Base-by-base conservation (phyloP, 2,329 filamentous ascomycete genomes). In the Fusarium sulawesiense region DNA sequence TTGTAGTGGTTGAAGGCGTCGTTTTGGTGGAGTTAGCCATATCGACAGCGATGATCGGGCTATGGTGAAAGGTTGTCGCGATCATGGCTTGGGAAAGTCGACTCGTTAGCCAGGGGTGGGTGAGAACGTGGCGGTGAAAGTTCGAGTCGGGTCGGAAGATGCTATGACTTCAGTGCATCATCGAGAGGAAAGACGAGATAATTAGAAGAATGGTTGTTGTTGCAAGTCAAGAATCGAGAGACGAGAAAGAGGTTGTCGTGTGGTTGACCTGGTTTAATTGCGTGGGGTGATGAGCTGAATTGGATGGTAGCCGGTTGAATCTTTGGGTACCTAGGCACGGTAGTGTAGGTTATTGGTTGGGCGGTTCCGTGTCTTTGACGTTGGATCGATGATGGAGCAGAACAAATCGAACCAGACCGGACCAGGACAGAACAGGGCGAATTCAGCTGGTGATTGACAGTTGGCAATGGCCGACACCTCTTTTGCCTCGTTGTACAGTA, bases 21-120 rank as follows among this genome's bases (percentile, higher is more conserved):
- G 59, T 70, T 40, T 54, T 69, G 54, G 58, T 61, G 56, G 69
- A 66, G 67, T 42, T 69, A 25, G 71, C 46, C 72, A 74, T 71
- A 30, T 63, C 64, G 51, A 60, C 27, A 62, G 71, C 60, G 53
- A 71, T 61, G 56, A 63, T 57, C 45, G 70, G 64, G 62, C 64
- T 70, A 53, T 63, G 70, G 41, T 54, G 64, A 44, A 71, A 49
- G 60, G 64, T 57, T 50, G 60, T 45, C 25, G 56, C 56, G 47
- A 73, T 58, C 72, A 71, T 74, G 54, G 58, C 60, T 64, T 37
- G 23, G 44, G 30, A 41, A 45, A 41, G 55, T 57, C 68, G 51
- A 56, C 42, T 64, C 54, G 64, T 53, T 45, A 42, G 55, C 66
- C 66, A 68, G 58, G 40, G 49, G 41, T 48, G 56, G 56, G 30